A percentile compares a stretch with the other conserved stretches of the same genome.
Evolutionary conservation across 305 asterid genomes (phyloP).

Genomic region (Caryopteris hybrid): DNA sequence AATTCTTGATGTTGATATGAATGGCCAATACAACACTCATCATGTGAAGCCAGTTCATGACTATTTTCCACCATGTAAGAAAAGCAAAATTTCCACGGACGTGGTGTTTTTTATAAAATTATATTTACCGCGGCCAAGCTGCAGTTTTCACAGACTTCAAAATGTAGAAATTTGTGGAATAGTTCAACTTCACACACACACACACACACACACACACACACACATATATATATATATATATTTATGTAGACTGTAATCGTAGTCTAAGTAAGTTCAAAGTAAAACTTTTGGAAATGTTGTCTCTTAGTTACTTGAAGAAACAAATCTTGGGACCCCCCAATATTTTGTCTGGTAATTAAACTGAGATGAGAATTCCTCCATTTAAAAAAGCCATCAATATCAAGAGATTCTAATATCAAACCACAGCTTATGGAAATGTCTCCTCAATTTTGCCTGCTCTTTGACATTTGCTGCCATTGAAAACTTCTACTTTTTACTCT

Average conservation of each 20-base stretch:
- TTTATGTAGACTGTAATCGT: too few relatives aligned
- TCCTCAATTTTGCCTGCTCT: constrained; percentile 30
- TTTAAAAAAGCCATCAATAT: constrained; percentile 27
- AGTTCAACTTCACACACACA: constrained; percentile 19
- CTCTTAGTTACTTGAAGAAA: constrained; percentile 44
- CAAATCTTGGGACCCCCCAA: constrained; percentile 45
- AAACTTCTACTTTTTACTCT: constrained; percentile 16
- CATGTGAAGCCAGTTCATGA: constrained; percentile 59
- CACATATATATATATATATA: too few relatives aligned
- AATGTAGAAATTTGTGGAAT: constrained; percentile 30
- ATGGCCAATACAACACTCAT: constrained; percentile 29
- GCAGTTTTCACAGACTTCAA: constrained; percentile 31
- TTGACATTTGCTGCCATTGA: constrained; percentile 37
- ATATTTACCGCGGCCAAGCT: neutral
- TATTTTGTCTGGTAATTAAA: constrained; percentile 23
- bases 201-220: too few relatives aligned
- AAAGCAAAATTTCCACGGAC: constrained; percentile 31
- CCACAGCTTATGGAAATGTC: constrained; percentile 21
- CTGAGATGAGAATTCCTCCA: constrained; percentile 16
- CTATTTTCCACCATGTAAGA: constrained; percentile 30
- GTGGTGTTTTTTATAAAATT: constrained; percentile 7
- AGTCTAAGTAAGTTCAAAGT: constrained; percentile 58
- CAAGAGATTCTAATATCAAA: constrained; percentile 36
- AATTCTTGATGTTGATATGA: constrained; percentile 29
- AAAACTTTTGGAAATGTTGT: constrained; percentile 49